Percentiles rank a stretch among this genome's conserved stretches.
Evolutionary conservation across 2,329 filamentous ascomycete species (phyloP).

Genomic region (Cordyceps javanica): DNA sequence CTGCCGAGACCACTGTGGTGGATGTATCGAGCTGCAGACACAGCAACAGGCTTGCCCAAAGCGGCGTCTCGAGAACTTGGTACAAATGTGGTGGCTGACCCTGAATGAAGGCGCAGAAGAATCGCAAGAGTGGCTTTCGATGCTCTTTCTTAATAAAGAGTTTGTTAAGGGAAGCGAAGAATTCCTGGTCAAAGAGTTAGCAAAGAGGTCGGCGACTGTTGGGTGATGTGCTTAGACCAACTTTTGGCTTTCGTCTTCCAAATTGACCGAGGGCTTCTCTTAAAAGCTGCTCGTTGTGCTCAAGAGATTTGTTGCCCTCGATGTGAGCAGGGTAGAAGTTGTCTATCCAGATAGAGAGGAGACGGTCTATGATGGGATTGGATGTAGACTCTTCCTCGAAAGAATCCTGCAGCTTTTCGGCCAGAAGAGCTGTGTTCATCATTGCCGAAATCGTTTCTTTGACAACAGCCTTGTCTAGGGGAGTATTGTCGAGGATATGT

Average conservation of each 20-base stretch:
- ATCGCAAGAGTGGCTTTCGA: slow-evolving; percentile 56
- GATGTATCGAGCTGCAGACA: slow-evolving; percentile 75
- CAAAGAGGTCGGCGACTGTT: neutral
- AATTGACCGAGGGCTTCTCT: slow-evolving; percentile 48
- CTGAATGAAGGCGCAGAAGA: slow-evolving; percentile 68
- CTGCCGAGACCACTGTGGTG: slow-evolving; percentile 68
- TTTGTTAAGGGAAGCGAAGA: slow-evolving; percentile 59
- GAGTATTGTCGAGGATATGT: slow-evolving; percentile 39
- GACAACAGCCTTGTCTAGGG: slow-evolving; percentile 56
- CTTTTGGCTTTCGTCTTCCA: slow-evolving; percentile 63
- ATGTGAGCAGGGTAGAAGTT: slow-evolving; percentile 33
- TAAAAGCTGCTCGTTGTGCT: slow-evolving; percentile 44
- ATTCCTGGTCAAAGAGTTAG: slow-evolving; percentile 40
- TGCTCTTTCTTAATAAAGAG: slow-evolving; percentile 59
- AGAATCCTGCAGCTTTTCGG: slow-evolving; percentile 48
- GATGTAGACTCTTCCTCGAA: slow-evolving; percentile 35
- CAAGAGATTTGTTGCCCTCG: slow-evolving; percentile 30
- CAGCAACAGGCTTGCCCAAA: slow-evolving; percentile 65
- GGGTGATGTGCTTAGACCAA: slow-evolving; percentile 15
- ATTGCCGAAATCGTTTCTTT: slow-evolving; percentile 60
- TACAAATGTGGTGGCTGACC: slow-evolving; percentile 75
- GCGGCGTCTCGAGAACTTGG: slow-evolving; percentile 61
- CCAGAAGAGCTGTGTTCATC: slow-evolving; percentile 57
- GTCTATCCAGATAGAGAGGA: slow-evolving; percentile 53
- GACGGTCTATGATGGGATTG: slow-evolving; percentile 48